These are phyloP conservation scores for Diaporthe sp. DNA, from an alignment of 2,329 filamentous ascomycete species.

Conservation along the genomic window DNA sequence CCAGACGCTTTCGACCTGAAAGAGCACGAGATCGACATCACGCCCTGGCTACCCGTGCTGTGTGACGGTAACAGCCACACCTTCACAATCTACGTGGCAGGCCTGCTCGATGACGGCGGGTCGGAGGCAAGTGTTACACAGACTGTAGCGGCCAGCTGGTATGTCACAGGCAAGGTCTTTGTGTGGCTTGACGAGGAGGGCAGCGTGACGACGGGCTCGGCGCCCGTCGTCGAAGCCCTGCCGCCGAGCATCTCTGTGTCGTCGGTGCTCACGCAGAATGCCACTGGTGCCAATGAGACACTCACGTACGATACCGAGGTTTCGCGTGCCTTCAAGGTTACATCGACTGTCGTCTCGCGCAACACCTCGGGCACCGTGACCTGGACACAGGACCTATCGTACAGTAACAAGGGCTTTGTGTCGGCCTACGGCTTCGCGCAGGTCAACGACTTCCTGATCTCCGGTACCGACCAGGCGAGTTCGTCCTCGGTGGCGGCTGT, in stretches of 20 bases:
- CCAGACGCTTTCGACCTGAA: constrained; percentile 83
- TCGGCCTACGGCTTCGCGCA: constrained; percentile 57
- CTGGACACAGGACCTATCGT: constrained; percentile 72
- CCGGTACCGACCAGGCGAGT: constrained; percentile 48
- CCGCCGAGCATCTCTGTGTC: constrained; percentile 65
- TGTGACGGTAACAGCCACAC: constrained; percentile 75
- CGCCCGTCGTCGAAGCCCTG: constrained; percentile 49
- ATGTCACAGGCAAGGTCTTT: constrained; percentile 84
- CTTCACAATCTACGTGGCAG: constrained; percentile 77
- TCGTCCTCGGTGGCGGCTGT: constrained; percentile 8
- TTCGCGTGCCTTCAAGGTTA: constrained; percentile 67
- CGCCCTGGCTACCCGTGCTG: constrained; percentile 79
- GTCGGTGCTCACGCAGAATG: constrained; percentile 60
- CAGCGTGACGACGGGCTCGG: constrained; percentile 65
- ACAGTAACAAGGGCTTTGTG: constrained; percentile 67
- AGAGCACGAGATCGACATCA: constrained; percentile 87
- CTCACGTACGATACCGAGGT: constrained; percentile 72
- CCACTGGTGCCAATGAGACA: constrained; percentile 70
- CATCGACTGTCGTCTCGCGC: constrained; percentile 65
- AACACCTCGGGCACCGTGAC: constrained; percentile 50
- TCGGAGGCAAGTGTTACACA: constrained; percentile 64
- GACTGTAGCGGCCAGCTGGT: constrained; percentile 77
- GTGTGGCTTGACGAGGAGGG: constrained; percentile 74
- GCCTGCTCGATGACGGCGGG: constrained; percentile 70
- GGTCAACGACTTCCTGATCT: constrained; percentile 51